Percentiles rank a stretch among this genome's conserved stretches.
Evolutionary conservation across 1,139 yeast species (phyloP).

Genomic region (Diutina ranongensis): DNA sequence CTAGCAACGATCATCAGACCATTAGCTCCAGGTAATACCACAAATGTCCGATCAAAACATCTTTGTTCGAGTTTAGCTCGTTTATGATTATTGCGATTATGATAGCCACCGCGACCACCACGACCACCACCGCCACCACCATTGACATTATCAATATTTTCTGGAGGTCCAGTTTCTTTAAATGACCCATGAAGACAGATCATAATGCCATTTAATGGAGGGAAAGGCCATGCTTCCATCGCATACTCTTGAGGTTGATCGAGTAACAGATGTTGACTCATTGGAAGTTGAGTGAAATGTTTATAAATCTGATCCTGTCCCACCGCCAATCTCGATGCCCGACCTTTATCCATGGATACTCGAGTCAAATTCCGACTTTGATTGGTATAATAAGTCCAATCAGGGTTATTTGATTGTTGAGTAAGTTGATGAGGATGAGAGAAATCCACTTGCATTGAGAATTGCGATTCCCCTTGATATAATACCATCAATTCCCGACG

Average conservation of each 20-base stretch:
- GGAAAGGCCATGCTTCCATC: conserved; percentile 59
- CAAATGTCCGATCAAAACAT: conserved; percentile 79
- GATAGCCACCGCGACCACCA: neutral
- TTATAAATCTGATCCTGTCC: conserved; percentile 63
- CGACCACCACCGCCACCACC: conserved; percentile 7
- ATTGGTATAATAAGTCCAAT: conserved; percentile 57
- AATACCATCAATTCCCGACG: conserved; percentile 58
- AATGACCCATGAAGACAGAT: conserved; percentile 77
- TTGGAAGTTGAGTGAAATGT: conserved; percentile 58
- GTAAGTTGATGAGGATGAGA: conserved; percentile 39
- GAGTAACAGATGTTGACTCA: conserved; percentile 58
- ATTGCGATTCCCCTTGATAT: conserved; percentile 77
- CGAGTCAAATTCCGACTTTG: conserved; percentile 68
- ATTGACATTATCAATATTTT: conserved; percentile 13
- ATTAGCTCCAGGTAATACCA: conserved; percentile 63
- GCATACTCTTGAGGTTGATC: conserved; percentile 56
- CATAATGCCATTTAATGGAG: conserved; percentile 65
- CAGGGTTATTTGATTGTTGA: conserved; percentile 16
- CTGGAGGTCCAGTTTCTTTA: conserved; percentile 53
- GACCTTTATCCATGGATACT: conserved; percentile 49
- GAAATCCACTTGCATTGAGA: conserved; percentile 55
- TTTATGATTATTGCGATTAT: conserved; percentile 14
- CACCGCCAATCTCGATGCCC: conserved; percentile 44
- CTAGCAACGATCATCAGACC: conserved; percentile 75
- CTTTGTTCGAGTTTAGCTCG: conserved; percentile 43